Evolutionary conservation across 2,329 filamentous ascomycete species (phyloP).

Genomic region (Colletotrichum kahawae): DNA sequence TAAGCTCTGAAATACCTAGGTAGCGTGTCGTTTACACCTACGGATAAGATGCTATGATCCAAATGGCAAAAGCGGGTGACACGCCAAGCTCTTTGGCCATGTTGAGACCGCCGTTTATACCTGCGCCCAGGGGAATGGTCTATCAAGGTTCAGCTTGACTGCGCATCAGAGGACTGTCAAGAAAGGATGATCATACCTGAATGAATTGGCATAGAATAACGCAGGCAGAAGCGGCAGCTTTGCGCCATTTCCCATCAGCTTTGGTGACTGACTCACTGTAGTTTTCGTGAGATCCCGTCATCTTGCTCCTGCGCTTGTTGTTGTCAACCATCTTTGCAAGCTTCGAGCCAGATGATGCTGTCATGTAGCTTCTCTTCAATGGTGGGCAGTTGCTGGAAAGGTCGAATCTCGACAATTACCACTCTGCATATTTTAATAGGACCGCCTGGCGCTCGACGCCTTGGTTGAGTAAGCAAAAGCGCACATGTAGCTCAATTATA

Average conservation of each 20-base stretch:
- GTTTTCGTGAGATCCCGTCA: background rate
- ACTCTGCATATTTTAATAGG: background rate
- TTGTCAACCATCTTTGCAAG: background rate
- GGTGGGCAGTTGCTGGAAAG: background rate
- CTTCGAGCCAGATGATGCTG: background rate
- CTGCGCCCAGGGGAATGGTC: background rate
- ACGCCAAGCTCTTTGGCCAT: background rate
- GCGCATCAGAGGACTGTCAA: background rate
- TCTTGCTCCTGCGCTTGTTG: background rate
- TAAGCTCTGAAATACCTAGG: too few species aligned
- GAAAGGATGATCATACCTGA: background rate
- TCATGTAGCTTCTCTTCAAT: background rate
- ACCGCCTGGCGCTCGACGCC: background rate
- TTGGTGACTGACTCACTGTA: background rate
- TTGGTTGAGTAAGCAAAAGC: background rate
- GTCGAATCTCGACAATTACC: background rate
- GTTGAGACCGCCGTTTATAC: background rate
- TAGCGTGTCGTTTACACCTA: background rate
- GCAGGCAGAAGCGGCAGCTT: background rate
- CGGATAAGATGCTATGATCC: background rate
- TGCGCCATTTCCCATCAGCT: background rate
- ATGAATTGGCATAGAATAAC: background rate
- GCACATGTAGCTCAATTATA: background rate
- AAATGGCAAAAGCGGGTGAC: background rate
- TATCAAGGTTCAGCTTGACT: background rate